Evolutionary conservation across 2,329 filamentous ascomycete genomes (phyloP).

Genomic region (Pseudocercospora eumusae): DNA sequence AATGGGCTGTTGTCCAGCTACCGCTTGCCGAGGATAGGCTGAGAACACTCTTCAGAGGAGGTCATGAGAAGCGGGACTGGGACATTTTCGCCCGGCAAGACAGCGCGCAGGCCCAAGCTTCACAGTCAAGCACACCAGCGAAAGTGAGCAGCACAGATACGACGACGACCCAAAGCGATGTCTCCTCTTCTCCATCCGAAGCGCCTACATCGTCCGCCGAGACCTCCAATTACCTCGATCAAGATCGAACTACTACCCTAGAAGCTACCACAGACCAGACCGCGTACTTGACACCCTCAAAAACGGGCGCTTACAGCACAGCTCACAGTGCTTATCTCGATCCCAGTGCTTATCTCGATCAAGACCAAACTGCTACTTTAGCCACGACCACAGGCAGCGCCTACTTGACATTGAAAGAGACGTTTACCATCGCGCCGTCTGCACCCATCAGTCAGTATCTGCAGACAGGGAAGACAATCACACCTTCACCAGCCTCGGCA

Average conservation of each 20-base stretch:
- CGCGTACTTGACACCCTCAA: neutral
- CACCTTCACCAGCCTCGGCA: neutral
- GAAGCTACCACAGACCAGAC: neutral
- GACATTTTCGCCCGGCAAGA: neutral
- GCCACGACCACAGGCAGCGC: neutral
- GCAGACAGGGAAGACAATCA: neutral
- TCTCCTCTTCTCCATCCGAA: neutral
- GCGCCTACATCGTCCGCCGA: neutral
- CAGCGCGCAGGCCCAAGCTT: neutral
- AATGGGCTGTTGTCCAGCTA: slow-evolving; percentile 19
- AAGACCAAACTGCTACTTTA: neutral
- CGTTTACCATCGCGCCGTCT: neutral
- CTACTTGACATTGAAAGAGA: neutral
- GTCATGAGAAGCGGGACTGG: neutral
- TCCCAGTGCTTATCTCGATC: neutral
- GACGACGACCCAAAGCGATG: neutral
- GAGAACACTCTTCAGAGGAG: neutral
- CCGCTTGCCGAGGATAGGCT: slow-evolving; percentile 13
- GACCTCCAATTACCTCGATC: neutral
- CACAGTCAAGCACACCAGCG: neutral
- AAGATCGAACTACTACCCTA: neutral
- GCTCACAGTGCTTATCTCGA: neutral
- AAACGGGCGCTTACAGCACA: neutral
- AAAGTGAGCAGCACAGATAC: neutral
- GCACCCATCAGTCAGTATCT: neutral